phyloP scores from a whole-genome alignment of 1,284 basidiomycete species.

The Marasmius tenuissimus region DNA sequence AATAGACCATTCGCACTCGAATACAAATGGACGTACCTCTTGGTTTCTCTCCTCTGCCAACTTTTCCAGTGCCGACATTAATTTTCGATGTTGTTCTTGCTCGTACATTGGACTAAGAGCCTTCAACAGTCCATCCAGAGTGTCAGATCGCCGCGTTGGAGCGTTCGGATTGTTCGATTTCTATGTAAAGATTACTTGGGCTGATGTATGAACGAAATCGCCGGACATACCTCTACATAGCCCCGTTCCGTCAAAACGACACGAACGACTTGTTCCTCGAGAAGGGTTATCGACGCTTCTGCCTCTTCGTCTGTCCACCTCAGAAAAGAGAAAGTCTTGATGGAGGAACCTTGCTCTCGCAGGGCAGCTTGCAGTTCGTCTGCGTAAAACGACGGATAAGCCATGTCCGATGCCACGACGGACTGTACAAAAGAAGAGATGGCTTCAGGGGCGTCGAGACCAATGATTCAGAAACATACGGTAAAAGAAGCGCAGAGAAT shows the following conservation, averaged over 20 bases:
- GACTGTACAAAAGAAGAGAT: too few species aligned
- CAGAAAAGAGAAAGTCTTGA: slow-evolving; percentile 44
- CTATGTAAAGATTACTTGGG: slow-evolving; percentile 10
- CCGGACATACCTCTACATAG: slow-evolving; percentile 40
- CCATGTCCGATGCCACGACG: background rate
- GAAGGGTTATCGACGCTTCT: slow-evolving; percentile 48
- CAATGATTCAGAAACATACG: too few species aligned
- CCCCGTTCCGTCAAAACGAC: slow-evolving; percentile 54
- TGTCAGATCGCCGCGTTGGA: slow-evolving; percentile 40
- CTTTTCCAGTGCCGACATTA: slow-evolving; percentile 48
- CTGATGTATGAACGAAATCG: background rate
- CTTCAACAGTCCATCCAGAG: slow-evolving; percentile 55
- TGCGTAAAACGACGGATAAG: slow-evolving; percentile 38
- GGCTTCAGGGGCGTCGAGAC: too few species aligned
- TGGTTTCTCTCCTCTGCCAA: slow-evolving; percentile 25
- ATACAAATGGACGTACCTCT: background rate
- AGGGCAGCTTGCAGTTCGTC: slow-evolving; percentile 56
- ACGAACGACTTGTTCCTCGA: slow-evolving; percentile 50
- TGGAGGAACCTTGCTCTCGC: slow-evolving; percentile 58
- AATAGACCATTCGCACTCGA: background rate
- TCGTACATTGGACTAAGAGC: slow-evolving; percentile 51
- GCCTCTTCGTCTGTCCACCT: slow-evolving; percentile 44
- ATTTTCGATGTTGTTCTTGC: slow-evolving; percentile 41
- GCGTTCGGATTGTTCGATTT: slow-evolving; percentile 12
- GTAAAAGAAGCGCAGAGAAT: too few species aligned